Evolutionary conservation across 768 basidiomycete species (phyloP).

Genomic region (Sporobolomyces pararoseus): DNA sequence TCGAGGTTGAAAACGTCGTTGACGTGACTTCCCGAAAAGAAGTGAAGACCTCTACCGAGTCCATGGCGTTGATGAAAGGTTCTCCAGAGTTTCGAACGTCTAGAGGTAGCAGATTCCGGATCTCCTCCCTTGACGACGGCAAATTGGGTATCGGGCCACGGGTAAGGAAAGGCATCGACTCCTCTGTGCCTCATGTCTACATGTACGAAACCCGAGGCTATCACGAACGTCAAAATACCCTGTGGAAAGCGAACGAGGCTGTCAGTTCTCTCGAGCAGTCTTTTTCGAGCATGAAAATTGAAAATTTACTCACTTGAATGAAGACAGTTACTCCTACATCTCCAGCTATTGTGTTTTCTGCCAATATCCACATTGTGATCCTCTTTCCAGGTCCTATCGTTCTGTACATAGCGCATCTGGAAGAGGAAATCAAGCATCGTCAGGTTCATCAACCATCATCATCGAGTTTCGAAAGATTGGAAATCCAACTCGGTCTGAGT

Average conservation of each 20-base stretch:
- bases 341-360: conserved; percentile 34
- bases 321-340: conserved; percentile 40
- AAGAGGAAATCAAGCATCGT: too few relatives aligned
- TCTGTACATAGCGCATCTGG: conserved; percentile 41
- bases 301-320: conserved; percentile 21
- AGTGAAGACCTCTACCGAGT: conserved; percentile 36
- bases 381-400: conserved; percentile 8
- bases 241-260: conserved; percentile 1
- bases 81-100: conserved; percentile 24
- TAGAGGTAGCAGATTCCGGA: conserved; percentile 18
- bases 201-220: conserved; percentile 40
- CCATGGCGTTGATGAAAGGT: conserved; percentile 35
- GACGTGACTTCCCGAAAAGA: conserved; percentile 37
- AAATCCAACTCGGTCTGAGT: too few relatives aligned
- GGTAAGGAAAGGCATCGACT: conserved; percentile 31
- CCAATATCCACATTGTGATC: conserved; percentile 35
- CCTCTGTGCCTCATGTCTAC: conserved; percentile 39
- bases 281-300: too few relatives aligned
- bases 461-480: background rate
- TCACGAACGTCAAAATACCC: conserved; percentile 43
- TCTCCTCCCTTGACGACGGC: conserved; percentile 28
- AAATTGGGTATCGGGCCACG: conserved; percentile 36
- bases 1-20: conserved; percentile 39
- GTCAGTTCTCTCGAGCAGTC: too few relatives aligned
- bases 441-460: background rate